Conservation (phyloP, 1,139 yeast genomes). For the Geotrichum cucujoidarum region DNA sequence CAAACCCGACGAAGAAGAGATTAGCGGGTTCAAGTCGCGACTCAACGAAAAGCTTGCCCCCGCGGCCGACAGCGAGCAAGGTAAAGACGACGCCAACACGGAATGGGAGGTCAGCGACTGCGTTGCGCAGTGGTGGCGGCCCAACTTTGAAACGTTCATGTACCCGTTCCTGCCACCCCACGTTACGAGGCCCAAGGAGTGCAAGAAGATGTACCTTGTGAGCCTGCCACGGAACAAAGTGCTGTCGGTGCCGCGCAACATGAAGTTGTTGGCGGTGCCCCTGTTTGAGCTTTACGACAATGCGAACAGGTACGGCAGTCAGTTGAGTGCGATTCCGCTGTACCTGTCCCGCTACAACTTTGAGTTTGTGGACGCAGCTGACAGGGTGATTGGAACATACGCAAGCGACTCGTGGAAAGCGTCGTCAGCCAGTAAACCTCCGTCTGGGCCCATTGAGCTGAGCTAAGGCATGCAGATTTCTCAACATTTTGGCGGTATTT, state of each 20-base stretch:
- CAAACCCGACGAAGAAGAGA: constrained; percentile 34
- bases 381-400: constrained; percentile 26
- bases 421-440: background rate
- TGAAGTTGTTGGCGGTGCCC: constrained; percentile 37
- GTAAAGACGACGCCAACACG: constrained; percentile 22
- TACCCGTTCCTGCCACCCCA: constrained; percentile 41
- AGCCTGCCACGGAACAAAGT: constrained; percentile 33
- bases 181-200: constrained; percentile 37
- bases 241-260: constrained; percentile 33
- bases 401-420: constrained; percentile 7
- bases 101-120: constrained; percentile 37
- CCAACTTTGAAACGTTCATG: constrained; percentile 35
- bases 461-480: no score
- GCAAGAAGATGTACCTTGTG: constrained; percentile 36
- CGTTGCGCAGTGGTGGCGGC: constrained; percentile 41
- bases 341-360: constrained; percentile 36
- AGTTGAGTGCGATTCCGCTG: constrained; percentile 35
- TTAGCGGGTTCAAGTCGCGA: constrained; percentile 30
- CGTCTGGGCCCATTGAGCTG: background rate
- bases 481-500: no score
- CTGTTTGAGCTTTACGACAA: constrained; percentile 38
- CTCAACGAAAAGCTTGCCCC: constrained; percentile 33
- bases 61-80: constrained; percentile 19
- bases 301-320: constrained; percentile 34
- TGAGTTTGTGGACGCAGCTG: constrained; percentile 34